Conservation (phyloP, 2,329 filamentous ascomycete genomes). For the Fusarium sp. region DNA sequence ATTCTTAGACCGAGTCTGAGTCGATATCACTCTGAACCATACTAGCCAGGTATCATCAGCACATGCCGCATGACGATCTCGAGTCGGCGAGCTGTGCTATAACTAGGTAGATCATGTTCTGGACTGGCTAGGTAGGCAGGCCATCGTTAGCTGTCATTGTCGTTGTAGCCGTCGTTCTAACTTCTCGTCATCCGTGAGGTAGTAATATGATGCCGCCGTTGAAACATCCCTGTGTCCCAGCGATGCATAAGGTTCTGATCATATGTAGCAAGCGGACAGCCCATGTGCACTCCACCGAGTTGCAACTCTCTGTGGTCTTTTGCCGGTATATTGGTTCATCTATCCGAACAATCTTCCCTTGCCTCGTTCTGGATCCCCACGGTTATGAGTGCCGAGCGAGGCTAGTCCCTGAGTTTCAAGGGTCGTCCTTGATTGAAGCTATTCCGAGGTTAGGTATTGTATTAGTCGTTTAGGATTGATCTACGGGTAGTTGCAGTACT, state of each 20-base stretch:
- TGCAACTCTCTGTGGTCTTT: conserved; percentile 7
- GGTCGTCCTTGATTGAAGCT: neutral
- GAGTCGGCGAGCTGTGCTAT: neutral
- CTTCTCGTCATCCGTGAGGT: neutral
- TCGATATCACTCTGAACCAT: conserved; percentile 1
- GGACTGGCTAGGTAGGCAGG: neutral
- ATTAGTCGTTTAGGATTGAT: neutral
- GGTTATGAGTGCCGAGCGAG: neutral
- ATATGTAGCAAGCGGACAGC: conserved; percentile 20
- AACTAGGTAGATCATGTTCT: neutral
- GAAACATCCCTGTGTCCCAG: conserved; percentile 19
- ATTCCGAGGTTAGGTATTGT: neutral
- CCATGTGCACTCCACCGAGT: conserved; percentile 19
- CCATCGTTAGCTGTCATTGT: neutral
- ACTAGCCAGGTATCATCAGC: conserved; percentile 2
- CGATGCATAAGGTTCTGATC: conserved; percentile 30
- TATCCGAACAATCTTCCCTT: neutral
- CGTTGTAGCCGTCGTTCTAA: too few species aligned
- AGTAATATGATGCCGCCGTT: conserved; percentile 3
- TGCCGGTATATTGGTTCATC: conserved; percentile 11
- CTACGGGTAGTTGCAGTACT: conserved; percentile 1
- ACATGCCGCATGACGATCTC: conserved; percentile 1
- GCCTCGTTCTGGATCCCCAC: neutral
- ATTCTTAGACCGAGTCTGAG: conserved; percentile 1
- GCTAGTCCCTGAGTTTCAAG: conserved; percentile 6